phyloP scores from a whole-genome alignment of 345 rosid genomes.

The Heritiera fomes region DNA sequence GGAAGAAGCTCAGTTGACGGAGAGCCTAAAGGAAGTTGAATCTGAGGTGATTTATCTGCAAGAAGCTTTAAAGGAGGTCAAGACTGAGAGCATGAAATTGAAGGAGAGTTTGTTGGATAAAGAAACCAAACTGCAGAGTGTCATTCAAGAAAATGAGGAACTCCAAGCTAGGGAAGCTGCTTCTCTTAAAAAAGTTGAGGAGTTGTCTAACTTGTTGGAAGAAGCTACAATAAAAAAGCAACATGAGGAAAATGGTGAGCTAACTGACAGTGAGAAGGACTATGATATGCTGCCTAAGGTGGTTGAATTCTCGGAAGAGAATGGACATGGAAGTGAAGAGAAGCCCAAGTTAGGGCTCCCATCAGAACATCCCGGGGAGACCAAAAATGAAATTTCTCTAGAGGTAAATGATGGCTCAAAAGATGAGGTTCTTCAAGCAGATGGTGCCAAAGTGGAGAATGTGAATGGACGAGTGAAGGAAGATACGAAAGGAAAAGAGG shows the following conservation, averaged over 20 bases:
- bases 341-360: conserved; percentile 51
- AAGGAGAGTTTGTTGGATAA: conserved; percentile 73
- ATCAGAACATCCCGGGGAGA: conserved; percentile 37
- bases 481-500: conserved; percentile 52
- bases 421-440: conserved; percentile 31
- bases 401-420: conserved; percentile 39
- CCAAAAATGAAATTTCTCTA: conserved; percentile 36
- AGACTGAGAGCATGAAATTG: conserved; percentile 65
- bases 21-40: conserved; percentile 76
- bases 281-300: conserved; percentile 91
- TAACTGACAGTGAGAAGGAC: conserved; percentile 80
- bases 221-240: conserved; percentile 65
- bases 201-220: conserved; percentile 77
- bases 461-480: conserved; percentile 52
- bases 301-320: conserved; percentile 89
- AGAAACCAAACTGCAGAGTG: conserved; percentile 71
- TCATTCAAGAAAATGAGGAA: conserved; percentile 74
- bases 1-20: conserved; percentile 67
- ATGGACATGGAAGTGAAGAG: conserved; percentile 78
- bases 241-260: conserved; percentile 68
- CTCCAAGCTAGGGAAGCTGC: conserved; percentile 59
- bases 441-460: conserved; percentile 39
- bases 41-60: conserved; percentile 74
- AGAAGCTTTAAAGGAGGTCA: conserved; percentile 67
- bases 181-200: conserved; percentile 65